A percentile compares a stretch with the other conserved stretches of the same genome.
Conservation (phyloP, 148 eudicot genomes). For the Rhododendron henanense region DNA sequence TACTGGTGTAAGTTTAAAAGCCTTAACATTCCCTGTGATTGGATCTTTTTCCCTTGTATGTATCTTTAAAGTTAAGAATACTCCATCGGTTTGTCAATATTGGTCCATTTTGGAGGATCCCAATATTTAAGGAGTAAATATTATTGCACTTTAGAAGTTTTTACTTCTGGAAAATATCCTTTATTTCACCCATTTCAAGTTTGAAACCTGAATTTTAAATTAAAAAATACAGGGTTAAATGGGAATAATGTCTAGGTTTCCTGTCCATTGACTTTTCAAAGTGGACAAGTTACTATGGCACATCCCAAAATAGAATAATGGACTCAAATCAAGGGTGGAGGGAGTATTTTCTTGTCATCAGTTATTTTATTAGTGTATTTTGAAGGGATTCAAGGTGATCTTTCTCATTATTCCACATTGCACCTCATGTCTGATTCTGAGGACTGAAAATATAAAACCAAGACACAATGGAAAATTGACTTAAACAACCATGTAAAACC, state of each 20-base stretch:
- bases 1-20: constrained; percentile 68
- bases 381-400: neutral
- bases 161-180: neutral
- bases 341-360: neutral
- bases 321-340: neutral
- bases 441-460: neutral
- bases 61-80: neutral
- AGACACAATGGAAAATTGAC: neutral
- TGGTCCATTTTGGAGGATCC: neutral
- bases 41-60: neutral
- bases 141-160: neutral
- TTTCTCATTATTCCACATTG: neutral
- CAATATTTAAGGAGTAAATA: neutral
- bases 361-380: neutral
- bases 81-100: neutral
- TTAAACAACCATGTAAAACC: neutral
- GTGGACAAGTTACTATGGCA: neutral
- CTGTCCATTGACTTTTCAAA: neutral
- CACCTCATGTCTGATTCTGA: neutral
- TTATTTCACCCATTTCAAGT: neutral
- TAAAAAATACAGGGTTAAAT: neutral
- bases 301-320: neutral
- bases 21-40: constrained; percentile 3
- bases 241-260: neutral
- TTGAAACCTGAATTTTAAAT: neutral